Conservation (phyloP, 768 basidiomycete species). For the Gautieria morchelliformis region DNA sequence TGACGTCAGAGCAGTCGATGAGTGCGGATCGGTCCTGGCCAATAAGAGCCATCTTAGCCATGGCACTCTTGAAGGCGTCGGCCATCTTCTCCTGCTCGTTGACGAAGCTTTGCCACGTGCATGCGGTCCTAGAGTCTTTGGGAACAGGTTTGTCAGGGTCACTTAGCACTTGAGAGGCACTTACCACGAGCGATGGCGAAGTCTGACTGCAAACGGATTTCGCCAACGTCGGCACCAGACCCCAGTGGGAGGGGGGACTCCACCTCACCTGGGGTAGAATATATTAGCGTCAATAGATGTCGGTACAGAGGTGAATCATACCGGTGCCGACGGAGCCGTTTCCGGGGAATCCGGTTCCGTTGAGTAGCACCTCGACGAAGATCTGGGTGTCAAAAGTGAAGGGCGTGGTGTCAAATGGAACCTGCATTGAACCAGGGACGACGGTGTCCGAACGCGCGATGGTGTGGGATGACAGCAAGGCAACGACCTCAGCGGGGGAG, state of each 20-base stretch:
- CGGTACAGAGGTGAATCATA: too few relatives aligned
- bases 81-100: constrained; percentile 25
- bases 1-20: constrained; percentile 37
- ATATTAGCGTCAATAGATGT: not conserved
- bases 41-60: constrained; percentile 35
- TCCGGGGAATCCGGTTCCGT: constrained; percentile 9
- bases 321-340: not conserved
- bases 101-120: constrained; percentile 8
- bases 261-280: constrained; percentile 14
- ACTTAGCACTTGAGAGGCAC: constrained; percentile 8
- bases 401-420: constrained; percentile 11
- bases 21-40: constrained; percentile 29
- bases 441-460: constrained; percentile 11
- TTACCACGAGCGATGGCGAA: constrained; percentile 17
- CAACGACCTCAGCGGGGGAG: constrained; percentile 9
- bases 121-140: constrained; percentile 3
- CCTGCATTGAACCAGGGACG: not conserved
- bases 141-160: not conserved
- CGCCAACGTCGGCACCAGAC: constrained; percentile 8
- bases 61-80: constrained; percentile 29
- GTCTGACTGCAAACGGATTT: constrained; percentile 22
- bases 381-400: constrained; percentile 11
- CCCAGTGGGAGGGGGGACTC: constrained; percentile 14
- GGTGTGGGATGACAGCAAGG: constrained; percentile 12
- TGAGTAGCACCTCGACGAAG: constrained; percentile 11